A percentile compares a stretch with the other conserved stretches of the same genome.
Conservation (phyloP, 225 moss, liverwort and hornwort genomes). For the Marchantia polymorpha region DNA sequence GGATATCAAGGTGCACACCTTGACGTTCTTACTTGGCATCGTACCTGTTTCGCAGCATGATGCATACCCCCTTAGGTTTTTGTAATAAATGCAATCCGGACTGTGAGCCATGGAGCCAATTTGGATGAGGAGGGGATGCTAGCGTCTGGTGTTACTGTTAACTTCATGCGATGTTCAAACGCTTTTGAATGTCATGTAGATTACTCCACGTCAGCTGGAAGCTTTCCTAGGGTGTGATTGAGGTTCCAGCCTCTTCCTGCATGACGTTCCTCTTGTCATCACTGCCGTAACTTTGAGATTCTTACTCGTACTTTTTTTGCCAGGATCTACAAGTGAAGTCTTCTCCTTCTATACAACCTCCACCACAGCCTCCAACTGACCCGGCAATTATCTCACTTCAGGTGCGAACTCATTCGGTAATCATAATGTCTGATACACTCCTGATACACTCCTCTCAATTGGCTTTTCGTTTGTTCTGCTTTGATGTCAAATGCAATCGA, state of each 20-base stretch:
- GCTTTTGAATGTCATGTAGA: neutral
- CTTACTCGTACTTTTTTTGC: neutral
- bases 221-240: neutral
- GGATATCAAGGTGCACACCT: conserved; percentile 79
- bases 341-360: conserved; percentile 82
- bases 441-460: neutral
- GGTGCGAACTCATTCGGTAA: conserved; percentile 39
- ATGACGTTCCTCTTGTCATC: neutral
- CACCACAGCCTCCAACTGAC: conserved; percentile 79
- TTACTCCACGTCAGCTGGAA: neutral
- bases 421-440: neutral
- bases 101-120: neutral
- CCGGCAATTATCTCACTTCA: conserved; percentile 99
- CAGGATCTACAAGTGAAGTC: conserved; percentile 99
- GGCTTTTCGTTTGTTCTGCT: neutral
- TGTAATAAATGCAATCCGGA: neutral
- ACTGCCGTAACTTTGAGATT: neutral
- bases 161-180: neutral
- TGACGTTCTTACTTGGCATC: conserved; percentile 15
- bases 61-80: neutral
- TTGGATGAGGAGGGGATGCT: neutral
- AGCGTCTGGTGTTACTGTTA: neutral
- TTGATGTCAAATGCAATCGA: neutral
- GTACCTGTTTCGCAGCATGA: neutral
- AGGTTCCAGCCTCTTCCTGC: neutral